Evolutionary conservation across 495 filamentous ascomycete species (phyloP).

Genomic region (Hypoxylon crocopeplum): DNA sequence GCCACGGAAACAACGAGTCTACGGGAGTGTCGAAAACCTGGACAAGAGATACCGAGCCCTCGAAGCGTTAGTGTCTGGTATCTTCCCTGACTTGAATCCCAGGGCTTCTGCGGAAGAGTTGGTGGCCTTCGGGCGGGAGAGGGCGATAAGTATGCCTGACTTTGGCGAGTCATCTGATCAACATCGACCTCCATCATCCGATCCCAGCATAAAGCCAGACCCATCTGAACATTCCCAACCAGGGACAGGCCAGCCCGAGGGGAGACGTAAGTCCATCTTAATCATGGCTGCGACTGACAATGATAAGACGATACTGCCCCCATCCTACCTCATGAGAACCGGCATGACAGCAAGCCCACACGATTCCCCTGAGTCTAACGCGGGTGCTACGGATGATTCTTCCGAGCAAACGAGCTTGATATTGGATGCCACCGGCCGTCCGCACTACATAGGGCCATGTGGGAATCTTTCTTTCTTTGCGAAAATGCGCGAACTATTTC

Average conservation of each 20-base stretch:
- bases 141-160: constrained; percentile 44
- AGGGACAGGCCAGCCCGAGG: not conserved
- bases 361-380: not conserved
- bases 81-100: constrained; percentile 53
- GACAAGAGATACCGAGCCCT: constrained; percentile 52
- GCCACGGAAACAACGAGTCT: constrained; percentile 56
- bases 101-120: constrained; percentile 44
- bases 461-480: constrained; percentile 44
- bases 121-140: constrained; percentile 40
- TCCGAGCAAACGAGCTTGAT: constrained; percentile 35
- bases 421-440: constrained; percentile 43
- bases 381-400: not conserved
- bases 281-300: constrained; percentile 14
- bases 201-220: not conserved
- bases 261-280: constrained; percentile 5
- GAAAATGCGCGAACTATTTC: constrained; percentile 40
- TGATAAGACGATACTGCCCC: constrained; percentile 25
- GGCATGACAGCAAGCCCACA: not conserved
- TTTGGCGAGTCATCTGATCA: constrained; percentile 18
- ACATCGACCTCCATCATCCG: not conserved
- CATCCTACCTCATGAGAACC: constrained; percentile 25
- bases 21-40: constrained; percentile 59
- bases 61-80: constrained; percentile 53
- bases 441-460: constrained; percentile 49
- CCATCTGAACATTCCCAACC: not conserved